Evolutionary conservation across 2,329 filamentous ascomycete genomes (phyloP).

Genomic region (Beauveria pseudobassiana): DNA sequence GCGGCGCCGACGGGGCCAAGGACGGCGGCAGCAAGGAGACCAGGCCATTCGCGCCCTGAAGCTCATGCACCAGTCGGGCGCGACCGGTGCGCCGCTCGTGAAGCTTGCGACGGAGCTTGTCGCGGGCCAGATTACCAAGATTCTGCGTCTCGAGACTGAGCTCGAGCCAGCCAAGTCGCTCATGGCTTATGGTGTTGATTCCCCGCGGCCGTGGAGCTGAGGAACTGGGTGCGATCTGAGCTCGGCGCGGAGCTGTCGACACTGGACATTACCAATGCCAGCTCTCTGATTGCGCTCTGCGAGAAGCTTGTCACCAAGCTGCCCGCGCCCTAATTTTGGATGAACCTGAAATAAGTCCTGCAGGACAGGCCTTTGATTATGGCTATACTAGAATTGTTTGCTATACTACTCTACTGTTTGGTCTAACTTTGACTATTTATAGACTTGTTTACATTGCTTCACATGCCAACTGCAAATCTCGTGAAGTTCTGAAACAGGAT

Average conservation of each 20-base stretch:
- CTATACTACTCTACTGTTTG: too few relatives aligned
- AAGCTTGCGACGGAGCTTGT: slow-evolving; percentile 17
- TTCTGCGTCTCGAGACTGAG: slow-evolving; percentile 18
- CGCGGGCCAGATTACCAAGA: slow-evolving; percentile 18
- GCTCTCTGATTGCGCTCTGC: slow-evolving; percentile 18
- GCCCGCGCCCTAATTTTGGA: background rate
- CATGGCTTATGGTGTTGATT: slow-evolving; percentile 23
- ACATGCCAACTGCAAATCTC: too few relatives aligned
- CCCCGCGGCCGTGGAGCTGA: slow-evolving; percentile 22
- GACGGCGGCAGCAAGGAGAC: slow-evolving; percentile 4
- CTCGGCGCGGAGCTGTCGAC: slow-evolving; percentile 20
- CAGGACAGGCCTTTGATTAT: too few relatives aligned
- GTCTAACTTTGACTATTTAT: too few relatives aligned
- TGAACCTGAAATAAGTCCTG: too few relatives aligned
- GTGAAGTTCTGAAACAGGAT: too few relatives aligned
- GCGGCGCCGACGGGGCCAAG: slow-evolving; percentile 1
- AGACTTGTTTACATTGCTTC: too few relatives aligned
- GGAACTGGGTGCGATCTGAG: slow-evolving; percentile 20
- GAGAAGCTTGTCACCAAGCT: slow-evolving; percentile 19
- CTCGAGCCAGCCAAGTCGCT: slow-evolving; percentile 21
- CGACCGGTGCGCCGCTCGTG: slow-evolving; percentile 12
- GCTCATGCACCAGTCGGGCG: slow-evolving; percentile 11
- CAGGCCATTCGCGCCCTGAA: slow-evolving; percentile 14
- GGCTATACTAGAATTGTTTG: background rate
- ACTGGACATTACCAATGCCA: slow-evolving; percentile 22